Base-by-base conservation (phyloP, 139 green algal species). In the Picochlorum sp. region DNA sequence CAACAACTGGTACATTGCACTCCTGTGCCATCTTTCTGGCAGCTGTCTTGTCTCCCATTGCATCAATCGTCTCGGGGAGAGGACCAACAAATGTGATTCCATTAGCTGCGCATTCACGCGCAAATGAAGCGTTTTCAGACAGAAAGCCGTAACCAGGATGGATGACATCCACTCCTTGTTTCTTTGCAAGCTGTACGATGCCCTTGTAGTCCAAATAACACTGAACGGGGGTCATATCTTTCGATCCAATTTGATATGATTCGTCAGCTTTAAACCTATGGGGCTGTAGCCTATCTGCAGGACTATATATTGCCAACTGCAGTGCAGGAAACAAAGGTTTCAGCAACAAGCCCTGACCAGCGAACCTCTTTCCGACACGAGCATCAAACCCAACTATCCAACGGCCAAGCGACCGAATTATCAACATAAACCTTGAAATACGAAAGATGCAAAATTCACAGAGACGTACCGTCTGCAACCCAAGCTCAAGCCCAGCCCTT, bases 61-160 rank as follows among this genome's bases (percentile, higher is more conserved):
- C 71, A 79, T 85, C 64, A 50, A 97, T 89, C 9, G 85, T 89
- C 50, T 94, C 80, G 2, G 87, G 70, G 53, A 57, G 53, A 1
- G 90, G 90, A 4, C 90, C 90, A 22, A 97, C 81, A 62, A 96
- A 96, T 3, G 69, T 75, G 37, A 97, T 93, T 39, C 88, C 87
- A 26, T 85, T 79, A 61, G 87, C 83, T 8, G 75, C 78, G 65
- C 93, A 96, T 28, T 84, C 71, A 25, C 74, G 55, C 4, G 86
- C 88, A 78, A 98, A 96, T 7, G 39, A 50, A 13, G 85, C 68
- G 55, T 95, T 96, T 72, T 96, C 87, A 13, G 73, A 81, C 39
- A 95, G 70, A 64, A 93, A 93, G 50, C 83, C 84, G 53, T 93
- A 93, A 74, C 89, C 89, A 0, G 91, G 92, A 68, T 98, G 92